Percentiles rank a stretch among this genome's conserved stretches.
Evolutionary conservation across 352 stramenopile genomes (phyloP).

Genomic region (Albugo candida): DNA sequence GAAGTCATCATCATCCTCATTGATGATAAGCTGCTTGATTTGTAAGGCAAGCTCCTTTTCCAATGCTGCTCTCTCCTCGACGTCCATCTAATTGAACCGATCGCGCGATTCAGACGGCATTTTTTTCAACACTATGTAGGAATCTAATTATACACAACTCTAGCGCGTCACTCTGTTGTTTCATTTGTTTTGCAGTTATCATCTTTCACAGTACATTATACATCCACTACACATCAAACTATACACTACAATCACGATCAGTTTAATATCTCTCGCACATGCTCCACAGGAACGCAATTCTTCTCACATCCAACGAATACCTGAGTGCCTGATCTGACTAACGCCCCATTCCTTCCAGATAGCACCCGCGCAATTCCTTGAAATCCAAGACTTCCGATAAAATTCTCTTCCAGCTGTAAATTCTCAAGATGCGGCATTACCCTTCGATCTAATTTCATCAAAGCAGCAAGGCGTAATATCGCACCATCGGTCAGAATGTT

Average conservation of each 20-base stretch:
- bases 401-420: constrained; percentile 37
- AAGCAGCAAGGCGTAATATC: constrained; percentile 18
- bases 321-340: constrained; percentile 2
- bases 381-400: constrained; percentile 41
- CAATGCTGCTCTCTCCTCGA: constrained; percentile 22
- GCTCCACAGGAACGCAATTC: constrained; percentile 9
- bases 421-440: constrained; percentile 11
- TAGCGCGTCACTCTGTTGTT: neutral
- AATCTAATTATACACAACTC: neutral
- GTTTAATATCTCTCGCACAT: constrained; percentile 10
- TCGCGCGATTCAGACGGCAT: too few relatives aligned
- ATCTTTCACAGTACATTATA: neutral
- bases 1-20: neutral
- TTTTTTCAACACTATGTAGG: neutral
- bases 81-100: constrained; percentile 9
- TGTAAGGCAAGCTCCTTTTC: constrained; percentile 22
- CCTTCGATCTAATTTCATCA: constrained; percentile 8
- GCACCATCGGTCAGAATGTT: constrained; percentile 49
- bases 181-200: neutral
- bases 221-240: neutral
- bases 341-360: constrained; percentile 1
- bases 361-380: constrained; percentile 30
- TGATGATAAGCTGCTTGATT: constrained; percentile 12
- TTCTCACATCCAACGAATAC: constrained; percentile 8
- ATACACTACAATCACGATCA: neutral